Base-by-base conservation (phyloP, 2,329 filamentous ascomycete genomes). In the Exserohilum rostratum region DNA sequence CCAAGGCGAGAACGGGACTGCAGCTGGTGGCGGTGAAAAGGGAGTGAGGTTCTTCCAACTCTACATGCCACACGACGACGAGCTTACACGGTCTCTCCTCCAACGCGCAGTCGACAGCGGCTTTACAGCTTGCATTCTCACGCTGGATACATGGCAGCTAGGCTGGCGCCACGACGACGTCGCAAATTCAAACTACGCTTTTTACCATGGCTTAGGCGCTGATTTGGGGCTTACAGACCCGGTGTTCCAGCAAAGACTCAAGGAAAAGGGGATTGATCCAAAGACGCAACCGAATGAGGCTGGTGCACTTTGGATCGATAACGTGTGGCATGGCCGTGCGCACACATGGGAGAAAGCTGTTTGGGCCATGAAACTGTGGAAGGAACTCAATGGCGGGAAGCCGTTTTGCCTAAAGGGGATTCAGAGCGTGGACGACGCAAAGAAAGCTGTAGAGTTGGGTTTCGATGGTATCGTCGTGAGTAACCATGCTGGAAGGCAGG, bases 401-500 rank as follows among this genome's bases (percentile, higher is more conserved):
- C 86, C 66, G 61, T 90, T 78, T 76, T 87, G 60, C 44, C 71
- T 91, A 22, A 91, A 91, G 72, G 88, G 88, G 0, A 83, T 91
- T n/a, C 87, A 90, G 75, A 84, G 82, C 12, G 82, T 84, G 0
- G 77, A 79, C 35, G 89, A 91, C 70, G 88, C 88, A 12, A 77
- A 80, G 47, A 80, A 78, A 61, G 85, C 85, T 2, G 79, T 86
- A 31, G 80, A 87, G 46, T 66, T 80, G 11, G 87, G 86, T 0
- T 83, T 84, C 3, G 84, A 90, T 60, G 88, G 85, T 0, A 88
- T 91, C 43, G 81, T 91, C 1, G 78, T 91, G 1, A 85, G 82
- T 12, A 91, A 91, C 62, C 89, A 91, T 68, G 89, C 88, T 1
- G 88, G 88, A 0, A 73, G 88, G 17, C 84, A 87, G 70, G 82